phyloP scores from a whole-genome alignment of 371 early-diverging fungal species.

The Saksenaea vasiformis region DNA sequence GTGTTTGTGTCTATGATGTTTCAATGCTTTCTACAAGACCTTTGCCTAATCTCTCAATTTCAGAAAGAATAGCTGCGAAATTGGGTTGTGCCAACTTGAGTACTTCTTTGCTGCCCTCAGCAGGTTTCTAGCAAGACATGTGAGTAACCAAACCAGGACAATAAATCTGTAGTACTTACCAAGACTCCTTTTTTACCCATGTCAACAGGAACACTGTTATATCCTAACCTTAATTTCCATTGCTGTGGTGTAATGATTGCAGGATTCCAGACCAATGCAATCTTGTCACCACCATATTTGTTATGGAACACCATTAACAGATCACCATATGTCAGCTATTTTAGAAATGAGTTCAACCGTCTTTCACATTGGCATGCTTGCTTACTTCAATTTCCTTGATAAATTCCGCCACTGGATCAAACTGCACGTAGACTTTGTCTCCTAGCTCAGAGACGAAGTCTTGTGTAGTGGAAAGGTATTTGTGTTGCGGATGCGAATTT shows the following conservation, averaged over 20 bases:
- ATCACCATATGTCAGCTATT: slow-evolving; percentile 49
- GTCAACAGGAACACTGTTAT: slow-evolving; percentile 61
- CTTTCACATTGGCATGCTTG: background rate
- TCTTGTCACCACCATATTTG: slow-evolving; percentile 73
- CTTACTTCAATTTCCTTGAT: slow-evolving; percentile 63
- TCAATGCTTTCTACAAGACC: slow-evolving; percentile 27
- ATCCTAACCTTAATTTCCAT: slow-evolving; percentile 71
- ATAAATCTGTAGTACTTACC: slow-evolving; percentile 35
- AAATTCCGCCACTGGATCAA: slow-evolving; percentile 68
- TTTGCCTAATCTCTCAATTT: slow-evolving; percentile 65
- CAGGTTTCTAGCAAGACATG: slow-evolving; percentile 34
- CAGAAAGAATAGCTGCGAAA: slow-evolving; percentile 66
- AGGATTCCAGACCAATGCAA: slow-evolving; percentile 78
- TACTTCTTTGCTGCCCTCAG: slow-evolving; percentile 40
- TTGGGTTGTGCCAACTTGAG: slow-evolving; percentile 65
- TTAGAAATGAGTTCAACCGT: background rate
- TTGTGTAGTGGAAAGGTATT: slow-evolving; percentile 33
- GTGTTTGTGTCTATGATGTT: slow-evolving; percentile 8
- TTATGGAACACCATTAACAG: slow-evolving; percentile 73
- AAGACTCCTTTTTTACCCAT: slow-evolving; percentile 53
- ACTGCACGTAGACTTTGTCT: slow-evolving; percentile 47
- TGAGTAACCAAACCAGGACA: background rate
- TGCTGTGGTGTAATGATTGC: slow-evolving; percentile 47
- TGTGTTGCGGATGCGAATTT: slow-evolving; percentile 48
- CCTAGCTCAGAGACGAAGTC: slow-evolving; percentile 40